These are phyloP conservation scores for Fusarium sp. DNA, from an alignment of 2,329 filamentous ascomycete species.

Conservation along the genomic window DNA sequence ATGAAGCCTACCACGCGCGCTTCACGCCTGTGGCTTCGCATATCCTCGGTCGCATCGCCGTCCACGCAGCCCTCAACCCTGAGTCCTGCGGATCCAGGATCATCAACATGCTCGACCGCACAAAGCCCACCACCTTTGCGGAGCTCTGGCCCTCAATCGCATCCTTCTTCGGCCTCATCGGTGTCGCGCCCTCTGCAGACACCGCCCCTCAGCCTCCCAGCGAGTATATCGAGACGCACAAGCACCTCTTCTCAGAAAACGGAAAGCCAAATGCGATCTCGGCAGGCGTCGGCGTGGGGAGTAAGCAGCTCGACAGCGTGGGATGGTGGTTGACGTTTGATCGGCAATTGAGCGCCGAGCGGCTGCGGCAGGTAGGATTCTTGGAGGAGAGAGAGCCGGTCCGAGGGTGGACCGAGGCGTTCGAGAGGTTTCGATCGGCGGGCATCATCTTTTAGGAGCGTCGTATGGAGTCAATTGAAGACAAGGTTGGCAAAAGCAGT, in stretches of 20 bases:
- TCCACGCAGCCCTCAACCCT: slow-evolving; percentile 47
- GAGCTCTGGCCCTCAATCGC: slow-evolving; percentile 49
- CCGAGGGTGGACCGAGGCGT: slow-evolving; percentile 56
- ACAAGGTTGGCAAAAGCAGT: neutral
- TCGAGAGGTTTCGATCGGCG: slow-evolving; percentile 55
- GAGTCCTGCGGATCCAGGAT: slow-evolving; percentile 45
- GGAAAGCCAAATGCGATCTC: slow-evolving; percentile 36
- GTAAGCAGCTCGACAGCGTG: slow-evolving; percentile 56
- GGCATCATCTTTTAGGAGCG: slow-evolving; percentile 52
- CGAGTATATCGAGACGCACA: slow-evolving; percentile 48
- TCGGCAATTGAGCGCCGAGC: slow-evolving; percentile 57
- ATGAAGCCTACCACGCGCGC: slow-evolving; percentile 35
- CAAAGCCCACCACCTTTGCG: slow-evolving; percentile 42
- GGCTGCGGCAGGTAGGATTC: slow-evolving; percentile 54
- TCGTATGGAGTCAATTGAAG: neutral
- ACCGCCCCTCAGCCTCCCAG: slow-evolving; percentile 35
- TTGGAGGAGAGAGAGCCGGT: slow-evolving; percentile 51
- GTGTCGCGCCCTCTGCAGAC: slow-evolving; percentile 32
- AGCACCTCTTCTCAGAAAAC: slow-evolving; percentile 44
- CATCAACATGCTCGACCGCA: slow-evolving; percentile 49
- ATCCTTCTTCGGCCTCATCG: slow-evolving; percentile 48
- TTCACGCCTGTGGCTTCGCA: slow-evolving; percentile 50
- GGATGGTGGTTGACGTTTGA: slow-evolving; percentile 62
- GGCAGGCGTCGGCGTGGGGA: slow-evolving; percentile 52
- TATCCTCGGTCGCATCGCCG: slow-evolving; percentile 45